Evolutionary conservation across 2,329 filamentous ascomycete genomes (phyloP).

Genomic region (Phaeophleospora eucalypticola): DNA sequence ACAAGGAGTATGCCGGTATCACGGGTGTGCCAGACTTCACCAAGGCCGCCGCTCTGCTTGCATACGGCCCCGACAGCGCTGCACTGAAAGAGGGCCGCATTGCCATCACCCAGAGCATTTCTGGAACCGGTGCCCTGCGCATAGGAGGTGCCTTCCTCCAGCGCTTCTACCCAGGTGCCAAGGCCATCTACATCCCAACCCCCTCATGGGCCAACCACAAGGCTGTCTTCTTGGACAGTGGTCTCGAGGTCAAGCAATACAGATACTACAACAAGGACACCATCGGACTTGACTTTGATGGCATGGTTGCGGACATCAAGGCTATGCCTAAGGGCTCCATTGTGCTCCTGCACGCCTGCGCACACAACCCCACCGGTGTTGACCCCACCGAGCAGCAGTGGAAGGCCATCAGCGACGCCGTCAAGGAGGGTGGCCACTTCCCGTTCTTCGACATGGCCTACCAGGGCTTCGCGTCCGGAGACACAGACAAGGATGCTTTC

Average conservation of each 20-base stretch:
- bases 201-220: conserved; percentile 98
- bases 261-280: conserved; percentile 99
- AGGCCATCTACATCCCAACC: conserved; percentile 94
- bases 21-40: conserved; percentile 94
- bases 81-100: conserved; percentile 71
- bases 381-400: conserved; percentile 91
- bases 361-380: conserved; percentile 95
- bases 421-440: conserved; percentile 83
- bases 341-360: conserved; percentile 92
- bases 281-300: conserved; percentile 95
- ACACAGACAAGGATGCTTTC: conserved; percentile 89
- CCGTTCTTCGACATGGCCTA: conserved; percentile 99
- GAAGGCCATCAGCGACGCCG: conserved; percentile 79
- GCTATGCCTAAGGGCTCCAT: conserved; percentile 79
- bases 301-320: conserved; percentile 86
- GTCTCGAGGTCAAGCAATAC: conserved; percentile 89
- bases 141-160: conserved; percentile 91
- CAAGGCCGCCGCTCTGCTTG: conserved; percentile 82
- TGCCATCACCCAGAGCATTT: conserved; percentile 96
- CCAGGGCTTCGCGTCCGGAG: conserved; percentile 92
- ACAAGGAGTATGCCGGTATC: conserved; percentile 98
- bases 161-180: conserved; percentile 84
- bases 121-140: conserved; percentile 90
- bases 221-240: conserved; percentile 90
- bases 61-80: conserved; percentile 77